Conservation (phyloP, 805 yeast species). For the Nakazawaea wickerhamii region DNA sequence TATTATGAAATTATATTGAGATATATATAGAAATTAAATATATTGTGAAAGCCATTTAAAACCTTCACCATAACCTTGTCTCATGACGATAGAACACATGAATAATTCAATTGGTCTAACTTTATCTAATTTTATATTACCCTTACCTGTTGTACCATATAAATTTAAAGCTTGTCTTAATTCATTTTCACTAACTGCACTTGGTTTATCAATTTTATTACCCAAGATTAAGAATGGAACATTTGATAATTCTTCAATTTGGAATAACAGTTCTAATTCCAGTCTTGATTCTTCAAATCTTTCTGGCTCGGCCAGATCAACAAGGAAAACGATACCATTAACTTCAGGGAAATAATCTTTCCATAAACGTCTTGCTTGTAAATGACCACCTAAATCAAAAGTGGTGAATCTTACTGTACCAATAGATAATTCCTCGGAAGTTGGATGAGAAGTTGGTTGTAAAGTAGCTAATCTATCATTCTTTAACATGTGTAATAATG, state of each 20-base stretch:
- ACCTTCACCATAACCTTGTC: slow-evolving; percentile 98
- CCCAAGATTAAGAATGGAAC: slow-evolving; percentile 95
- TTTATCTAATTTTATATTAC: slow-evolving; percentile 59
- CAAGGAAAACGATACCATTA: slow-evolving; percentile 92
- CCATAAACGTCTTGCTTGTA: slow-evolving; percentile 99
- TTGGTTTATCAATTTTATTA: slow-evolving; percentile 92
- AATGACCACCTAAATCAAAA: slow-evolving; percentile 97
- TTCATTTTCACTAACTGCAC: slow-evolving; percentile 93
- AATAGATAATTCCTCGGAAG: slow-evolving; percentile 95
- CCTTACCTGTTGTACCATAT: slow-evolving; percentile 87
- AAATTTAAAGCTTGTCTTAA: slow-evolving; percentile 86
- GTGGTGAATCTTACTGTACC: slow-evolving; percentile 97
- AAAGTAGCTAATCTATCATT: slow-evolving; percentile 97
- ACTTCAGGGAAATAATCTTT: slow-evolving; percentile 99
- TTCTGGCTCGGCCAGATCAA: slow-evolving; percentile 95
- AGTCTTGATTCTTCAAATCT: slow-evolving; percentile 93
- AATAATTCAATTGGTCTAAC: slow-evolving; percentile 91
- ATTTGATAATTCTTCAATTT: slow-evolving; percentile 80
- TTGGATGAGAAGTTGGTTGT: slow-evolving; percentile 98
- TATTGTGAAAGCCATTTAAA: slow-evolving; percentile 98
- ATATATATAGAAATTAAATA: slow-evolving; percentile 42
- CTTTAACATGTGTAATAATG: slow-evolving; percentile 76
- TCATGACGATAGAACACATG: slow-evolving; percentile 98
- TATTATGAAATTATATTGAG: neutral
- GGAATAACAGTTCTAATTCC: slow-evolving; percentile 88